Conservation (phyloP, 495 filamentous ascomycete genomes). For the Evansstolkia leycettana region DNA sequence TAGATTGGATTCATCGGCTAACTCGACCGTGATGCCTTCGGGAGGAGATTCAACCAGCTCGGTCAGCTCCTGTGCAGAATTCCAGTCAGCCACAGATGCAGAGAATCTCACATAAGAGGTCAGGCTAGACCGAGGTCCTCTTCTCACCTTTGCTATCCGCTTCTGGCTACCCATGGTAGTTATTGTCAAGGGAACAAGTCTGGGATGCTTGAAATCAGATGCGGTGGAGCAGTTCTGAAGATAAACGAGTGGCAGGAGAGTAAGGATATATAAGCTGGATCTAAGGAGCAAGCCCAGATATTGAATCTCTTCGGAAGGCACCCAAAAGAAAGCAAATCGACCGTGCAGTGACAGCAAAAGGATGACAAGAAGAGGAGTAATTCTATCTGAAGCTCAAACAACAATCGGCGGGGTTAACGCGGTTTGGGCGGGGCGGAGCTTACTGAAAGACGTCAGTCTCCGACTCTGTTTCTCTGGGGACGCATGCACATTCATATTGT, state of each 20-base stretch:
- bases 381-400: no score
- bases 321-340: no score
- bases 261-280: no score
- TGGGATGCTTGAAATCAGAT: constrained; percentile 12
- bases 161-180: constrained; percentile 40
- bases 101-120: not conserved
- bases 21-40: constrained; percentile 48
- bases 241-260: constrained; percentile 1
- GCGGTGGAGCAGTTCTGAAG: constrained; percentile 19
- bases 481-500: no score
- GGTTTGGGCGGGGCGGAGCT: no score
- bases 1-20: constrained; percentile 62
- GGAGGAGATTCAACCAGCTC: constrained; percentile 56
- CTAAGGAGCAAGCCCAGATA: no score
- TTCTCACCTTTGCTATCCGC: constrained; percentile 47
- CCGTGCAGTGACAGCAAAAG: no score
- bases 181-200: constrained; percentile 3
- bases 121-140: constrained; percentile 6
- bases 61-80: constrained; percentile 48
- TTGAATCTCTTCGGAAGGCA: no score
- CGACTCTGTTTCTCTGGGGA: no score
- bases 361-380: no score
- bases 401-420: no score
- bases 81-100: constrained; percentile 5
- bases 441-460: no score